Base-by-base conservation (phyloP, 1,139 yeast species). In the Suhomyces wounanorum region DNA sequence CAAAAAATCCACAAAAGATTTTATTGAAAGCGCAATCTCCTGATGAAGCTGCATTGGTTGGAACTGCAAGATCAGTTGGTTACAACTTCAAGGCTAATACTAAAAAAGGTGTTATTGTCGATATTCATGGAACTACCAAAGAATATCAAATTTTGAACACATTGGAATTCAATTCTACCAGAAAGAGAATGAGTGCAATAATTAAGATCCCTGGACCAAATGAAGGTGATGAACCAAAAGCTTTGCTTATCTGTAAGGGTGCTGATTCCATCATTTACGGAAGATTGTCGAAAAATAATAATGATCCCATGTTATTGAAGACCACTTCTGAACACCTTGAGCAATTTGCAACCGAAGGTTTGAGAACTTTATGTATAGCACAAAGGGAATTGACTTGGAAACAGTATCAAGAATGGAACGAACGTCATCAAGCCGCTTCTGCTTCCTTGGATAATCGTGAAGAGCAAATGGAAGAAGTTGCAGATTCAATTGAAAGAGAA, bases 121-220 rank as follows among this genome's bases (percentile, higher is more conserved):
- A 73, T 38, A 66, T 71, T 23, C 78, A 75, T 54, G 83, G 82
- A 28, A 64, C 60, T n/a, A 67, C 71, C 7, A 66, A 70, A 49
- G 78, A 74, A 51, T 80, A 75, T 58, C 81, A 77, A 56, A 65
- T 82, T 6, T 67, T 82, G 50, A 81, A 79, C 59, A 67, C 77
- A 2, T 68, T 83, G 41, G 85, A 83, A 50, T 83, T 83, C 65
- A 79, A 77, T 57, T 76, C 81, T 13, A 76, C 81, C 1, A 70
- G 81, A 60, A 77, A 76, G 62, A 72, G 98, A 75, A 94, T 92
- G 98, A 89, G 96, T 77, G 91, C 94, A 13, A 89, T 94, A 58
- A 81, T 92, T 41, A 76, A 88, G 81, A 66, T 73, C 3, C 83
- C 84, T 8, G 68, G 70, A 33, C 66, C 62, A 26, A 57, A 57